A percentile compares a stretch with the other conserved stretches of the same genome.
Conservation (phyloP, 1,284 basidiomycete species). For the Ganoderma lucidum region DNA sequence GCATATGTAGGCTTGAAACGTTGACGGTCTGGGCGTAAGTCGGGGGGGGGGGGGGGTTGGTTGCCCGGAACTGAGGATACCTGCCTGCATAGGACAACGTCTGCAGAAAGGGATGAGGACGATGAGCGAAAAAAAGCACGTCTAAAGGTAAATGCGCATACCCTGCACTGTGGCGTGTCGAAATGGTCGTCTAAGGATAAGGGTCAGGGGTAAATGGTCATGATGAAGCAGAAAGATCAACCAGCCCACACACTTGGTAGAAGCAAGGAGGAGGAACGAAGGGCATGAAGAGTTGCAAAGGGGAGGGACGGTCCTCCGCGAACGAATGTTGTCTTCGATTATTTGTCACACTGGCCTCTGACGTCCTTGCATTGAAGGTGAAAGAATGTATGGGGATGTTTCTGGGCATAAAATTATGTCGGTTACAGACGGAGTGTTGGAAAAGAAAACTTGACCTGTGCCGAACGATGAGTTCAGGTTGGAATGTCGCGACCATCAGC, state of each 20-base stretch:
- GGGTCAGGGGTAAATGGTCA: neutral
- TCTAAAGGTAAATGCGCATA: neutral
- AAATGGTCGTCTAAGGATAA: neutral
- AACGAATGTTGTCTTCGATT: neutral
- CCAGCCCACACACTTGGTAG: neutral
- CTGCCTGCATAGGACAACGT: neutral
- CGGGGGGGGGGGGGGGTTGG: neutral
- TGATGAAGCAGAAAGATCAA: neutral
- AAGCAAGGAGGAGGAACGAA: neutral
- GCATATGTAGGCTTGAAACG: neutral
- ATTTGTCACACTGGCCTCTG: too few species aligned
- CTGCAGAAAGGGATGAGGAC: neutral
- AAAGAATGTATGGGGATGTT: neutral
- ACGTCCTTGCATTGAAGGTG: neutral
- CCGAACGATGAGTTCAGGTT: neutral
- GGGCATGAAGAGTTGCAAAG: neutral
- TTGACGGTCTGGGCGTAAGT: neutral
- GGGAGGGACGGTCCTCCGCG: neutral
- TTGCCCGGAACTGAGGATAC: neutral
- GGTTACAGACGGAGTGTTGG: neutral
- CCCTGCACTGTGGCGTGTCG: neutral
- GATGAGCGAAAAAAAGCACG: neutral
- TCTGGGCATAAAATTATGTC: neutral
- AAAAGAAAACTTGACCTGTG: neutral
- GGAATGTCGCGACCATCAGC: too few species aligned